These are phyloP conservation scores for Candolleomyces eurysporus DNA, from an alignment of 768 basidiomycete species.

Conservation along the genomic window DNA sequence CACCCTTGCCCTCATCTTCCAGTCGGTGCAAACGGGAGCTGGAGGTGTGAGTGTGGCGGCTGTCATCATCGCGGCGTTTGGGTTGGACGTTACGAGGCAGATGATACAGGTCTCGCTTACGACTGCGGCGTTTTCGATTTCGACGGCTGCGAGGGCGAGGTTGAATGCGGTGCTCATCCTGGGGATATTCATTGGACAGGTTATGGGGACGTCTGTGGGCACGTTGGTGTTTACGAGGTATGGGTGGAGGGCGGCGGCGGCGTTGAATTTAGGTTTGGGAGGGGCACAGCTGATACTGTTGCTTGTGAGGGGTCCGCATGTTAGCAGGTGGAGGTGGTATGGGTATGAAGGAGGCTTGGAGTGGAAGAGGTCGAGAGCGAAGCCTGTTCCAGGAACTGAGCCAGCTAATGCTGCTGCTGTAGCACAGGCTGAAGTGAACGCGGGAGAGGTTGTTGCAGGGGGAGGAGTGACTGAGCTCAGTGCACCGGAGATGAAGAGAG, in stretches of 20 bases:
- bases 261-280: conserved; percentile 57
- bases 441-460: too few species aligned
- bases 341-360: too few species aligned
- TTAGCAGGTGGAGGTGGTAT: too few species aligned
- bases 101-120: conserved; percentile 67
- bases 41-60: conserved; percentile 70
- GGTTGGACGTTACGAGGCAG: conserved; percentile 71
- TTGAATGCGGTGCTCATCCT: conserved; percentile 77
- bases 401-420: too few species aligned
- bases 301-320: too few species aligned
- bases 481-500: too few species aligned
- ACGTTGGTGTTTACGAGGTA: conserved; percentile 64
- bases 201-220: conserved; percentile 77
- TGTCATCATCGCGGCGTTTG: conserved; percentile 65
- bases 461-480: too few species aligned
- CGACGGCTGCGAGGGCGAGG: conserved; percentile 55
- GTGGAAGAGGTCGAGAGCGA: too few species aligned
- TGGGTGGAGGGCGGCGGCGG: conserved; percentile 71
- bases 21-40: conserved; percentile 64
- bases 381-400: too few species aligned
- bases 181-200: conserved; percentile 76
- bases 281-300: conserved; percentile 42
- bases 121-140: conserved; percentile 54
- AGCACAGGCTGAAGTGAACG: too few species aligned
- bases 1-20: conserved; percentile 46